These are phyloP conservation scores for Tuber calosporum DNA, from an alignment of 495 filamentous ascomycete species.

Conservation along the genomic window DNA sequence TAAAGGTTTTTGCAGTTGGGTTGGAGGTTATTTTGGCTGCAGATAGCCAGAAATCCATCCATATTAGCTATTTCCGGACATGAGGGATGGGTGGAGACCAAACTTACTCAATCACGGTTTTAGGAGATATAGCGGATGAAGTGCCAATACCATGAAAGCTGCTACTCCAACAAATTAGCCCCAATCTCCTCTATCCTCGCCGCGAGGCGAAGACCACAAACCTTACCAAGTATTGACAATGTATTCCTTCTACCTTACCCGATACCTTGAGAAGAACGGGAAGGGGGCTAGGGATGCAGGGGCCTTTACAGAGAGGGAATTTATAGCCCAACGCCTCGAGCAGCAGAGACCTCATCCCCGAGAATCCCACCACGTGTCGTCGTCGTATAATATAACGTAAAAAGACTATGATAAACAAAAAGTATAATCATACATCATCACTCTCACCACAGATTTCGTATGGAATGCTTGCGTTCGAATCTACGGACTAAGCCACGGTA, in stretches of 20 bases:
- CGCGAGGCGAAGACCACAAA: neutral
- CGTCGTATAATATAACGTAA: neutral
- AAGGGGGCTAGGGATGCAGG: neutral
- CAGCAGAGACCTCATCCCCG: neutral
- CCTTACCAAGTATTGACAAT: neutral
- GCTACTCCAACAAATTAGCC: neutral
- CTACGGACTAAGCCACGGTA: neutral
- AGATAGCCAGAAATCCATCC: neutral
- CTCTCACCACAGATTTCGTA: neutral
- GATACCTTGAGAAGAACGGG: neutral
- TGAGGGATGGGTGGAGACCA: neutral
- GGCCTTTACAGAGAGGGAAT: neutral
- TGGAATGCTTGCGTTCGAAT: neutral
- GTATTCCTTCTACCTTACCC: neutral
- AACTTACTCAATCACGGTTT: neutral
- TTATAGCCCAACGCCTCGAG: neutral
- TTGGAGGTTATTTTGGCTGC: neutral
- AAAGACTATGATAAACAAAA: neutral
- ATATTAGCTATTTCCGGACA: neutral
- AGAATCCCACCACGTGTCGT: neutral
- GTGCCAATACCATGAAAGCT: neutral
- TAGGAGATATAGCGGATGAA: neutral
- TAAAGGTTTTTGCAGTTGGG: neutral
- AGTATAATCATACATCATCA: neutral
- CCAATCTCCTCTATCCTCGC: neutral